Base-by-base conservation (phyloP, 2,329 filamentous ascomycete genomes). In the Neonectria faginata region DNA sequence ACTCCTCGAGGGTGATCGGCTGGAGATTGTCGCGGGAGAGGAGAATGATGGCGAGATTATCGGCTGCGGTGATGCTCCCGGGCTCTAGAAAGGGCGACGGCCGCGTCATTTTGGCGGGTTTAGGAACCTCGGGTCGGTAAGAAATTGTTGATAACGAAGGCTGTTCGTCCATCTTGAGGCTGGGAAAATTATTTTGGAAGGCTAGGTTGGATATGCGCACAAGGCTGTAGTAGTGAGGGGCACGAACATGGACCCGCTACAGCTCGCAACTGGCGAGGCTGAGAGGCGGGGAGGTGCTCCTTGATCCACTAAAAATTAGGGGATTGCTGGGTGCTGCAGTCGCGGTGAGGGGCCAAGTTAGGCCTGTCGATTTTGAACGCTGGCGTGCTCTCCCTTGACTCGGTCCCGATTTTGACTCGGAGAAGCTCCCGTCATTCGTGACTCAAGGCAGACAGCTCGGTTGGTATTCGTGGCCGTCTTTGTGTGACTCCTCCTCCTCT, bases 21-120 rank as follows among this genome's bases (percentile, higher is more conserved):
- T 94, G 85, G 67, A 94, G 89, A 66, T 91, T 91, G 79, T 98
- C 94, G 80, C 94, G 91, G 66, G 93, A 95, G 57, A 99, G 87
- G 76, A 97, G 92, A 62, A 97, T 85, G 66, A 98, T 91, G 27
- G 94, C 92, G 48, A 98, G 87, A 3, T 86, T 85, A 71, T 91
- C 86, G 22, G 88, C 81, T 11, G 85, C 82, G 4, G 94, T 89
- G 20, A 81, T 79, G 3, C 83, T 75, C 16, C 90, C 89, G 0
- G 92, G 89, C 57, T 91, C 87, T 42, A 98, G 85, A 72, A 99
- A 98, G 0, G 94, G 91, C 10, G 94, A 97, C 2, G 78, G 73
- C 14, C 69, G 71, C n/a, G 74, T 67, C 82, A 83, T 83, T 57
- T 44, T 69, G 41, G 64, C 62, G 55, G 62, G 42, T 63, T 63